Base-by-base conservation (phyloP, 2,329 filamentous ascomycete species). In the Nigrospora sphaerica region DNA sequence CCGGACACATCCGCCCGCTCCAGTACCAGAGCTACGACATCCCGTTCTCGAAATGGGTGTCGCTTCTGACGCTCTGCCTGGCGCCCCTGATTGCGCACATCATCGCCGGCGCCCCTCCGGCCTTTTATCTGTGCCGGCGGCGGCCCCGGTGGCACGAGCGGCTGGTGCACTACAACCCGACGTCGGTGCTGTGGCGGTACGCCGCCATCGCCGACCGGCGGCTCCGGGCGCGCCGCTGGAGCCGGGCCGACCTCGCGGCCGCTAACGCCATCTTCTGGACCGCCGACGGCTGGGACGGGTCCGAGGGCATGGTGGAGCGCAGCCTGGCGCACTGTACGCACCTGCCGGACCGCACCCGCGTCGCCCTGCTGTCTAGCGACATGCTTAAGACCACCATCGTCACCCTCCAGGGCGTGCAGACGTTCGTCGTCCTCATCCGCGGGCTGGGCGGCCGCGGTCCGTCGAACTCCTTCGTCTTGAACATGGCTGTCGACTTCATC, bases 131-230 rank as follows among this genome's bases (percentile, higher is more conserved):
- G 11, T 14, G 14, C 3, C 14, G 13, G 4, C 38, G 16, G 7
- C 38, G 16, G 12, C 62, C 61, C 1, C 46, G 32, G 17, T 66
- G 61, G 64, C 54, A 60, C 46, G 60, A 66, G 12, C 37, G 45
- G 3, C 33, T 66, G 1, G 52, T 52, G 13, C 54, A 54, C 36
- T 66, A 58, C 41, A 67, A 66, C 46, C 64, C 64, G 1, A 67
- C 61, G 5, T 62, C 64, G 0, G 67, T 68, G 12, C 32, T 66
- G 13, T 68, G 63, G 60, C 59, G 62, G 1, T 67, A 69, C 46
- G 58, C 58, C 11, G 58, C 58, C 16, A 65, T 67, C 39, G 37
- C 55, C 0, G 64, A 66, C 45, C 55, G 65, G 4, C 59, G 64
- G 12, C 49, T 64, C 11, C 54, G 63, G 10, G 53, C 61, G 2